Evolutionary conservation across 2,329 filamentous ascomycete genomes (phyloP), one percentile per base, ranked within the genome.

Genomic region (Fonsecaea nubica): DNA sequence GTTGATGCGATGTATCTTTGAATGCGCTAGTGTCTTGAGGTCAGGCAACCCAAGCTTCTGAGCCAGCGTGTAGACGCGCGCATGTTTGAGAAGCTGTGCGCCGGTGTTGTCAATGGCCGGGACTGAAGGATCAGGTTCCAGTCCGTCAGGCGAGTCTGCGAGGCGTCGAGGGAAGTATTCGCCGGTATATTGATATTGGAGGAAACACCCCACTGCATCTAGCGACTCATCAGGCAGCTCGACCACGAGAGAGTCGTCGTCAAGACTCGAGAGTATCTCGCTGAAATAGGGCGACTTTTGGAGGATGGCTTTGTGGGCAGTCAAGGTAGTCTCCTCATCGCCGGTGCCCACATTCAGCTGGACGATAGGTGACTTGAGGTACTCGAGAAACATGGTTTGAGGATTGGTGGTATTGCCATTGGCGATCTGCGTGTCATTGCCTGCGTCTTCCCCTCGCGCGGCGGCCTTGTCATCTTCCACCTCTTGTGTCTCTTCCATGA

Each of bases 1-100:
- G 75, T 93, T 90, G 74, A 96, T 91, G 77, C 92, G 92, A 82
- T 97, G 92, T 74, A 97, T 97, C 83, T 97, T 97, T 76, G 87
- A 89, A 76, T 91, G 91, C 2, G 93, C 90, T 33, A 97, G 87
- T 18, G 84, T 86, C 78, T 91, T 92, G 69, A 97, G 87, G 9
- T 82, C 82, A 0, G 83, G 80, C 56, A 92, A 80, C 48, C 87
- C 86, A 68, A 95, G 89, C 79, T 90, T 92, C 74, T 93, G 90
- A 30, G 92, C 93, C 30, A 97, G 84, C 0, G 92, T 97, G 82
- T 97, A 97, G 70, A 97, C 87, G 70, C 91, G 90, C 25, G 93
- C 93, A 77, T 97, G 93, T 75, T 91, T 92, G 68, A 97, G 87
- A 18, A 97, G 88, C 75, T 94, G 91, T 13, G 90, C 85, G 71